These are phyloP conservation scores for Tephrocybe sp. DNA, from an alignment of 768 basidiomycete species.

Conservation along the genomic window DNA sequence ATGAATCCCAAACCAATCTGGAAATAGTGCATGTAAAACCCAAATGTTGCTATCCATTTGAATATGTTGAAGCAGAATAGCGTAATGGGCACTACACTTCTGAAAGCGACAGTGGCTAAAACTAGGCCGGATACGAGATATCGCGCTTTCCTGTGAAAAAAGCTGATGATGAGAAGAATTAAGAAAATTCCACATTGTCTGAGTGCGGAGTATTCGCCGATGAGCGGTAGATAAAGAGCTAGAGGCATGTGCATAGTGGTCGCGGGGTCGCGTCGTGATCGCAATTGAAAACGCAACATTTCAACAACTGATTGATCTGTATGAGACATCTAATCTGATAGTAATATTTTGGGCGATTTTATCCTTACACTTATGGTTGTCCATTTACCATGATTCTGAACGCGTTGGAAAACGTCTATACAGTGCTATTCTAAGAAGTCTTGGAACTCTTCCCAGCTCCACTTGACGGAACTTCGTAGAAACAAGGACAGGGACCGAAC, in stretches of 20 bases:
- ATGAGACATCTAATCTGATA: too few relatives aligned
- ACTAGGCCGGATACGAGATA: constrained; percentile 20
- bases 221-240: constrained; percentile 22
- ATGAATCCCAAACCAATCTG: constrained; percentile 20
- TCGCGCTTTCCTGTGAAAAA: constrained; percentile 26
- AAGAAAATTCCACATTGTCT: constrained; percentile 28
- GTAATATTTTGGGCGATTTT: too few relatives aligned
- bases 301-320: too few relatives aligned
- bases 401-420: too few relatives aligned
- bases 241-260: too few relatives aligned
- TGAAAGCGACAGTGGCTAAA: constrained; percentile 26
- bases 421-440: too few relatives aligned
- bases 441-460: too few relatives aligned
- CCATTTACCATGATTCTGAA: too few relatives aligned
- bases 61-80: constrained; percentile 4
- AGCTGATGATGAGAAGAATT: constrained; percentile 27
- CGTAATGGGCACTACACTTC: constrained; percentile 14
- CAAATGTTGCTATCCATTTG: constrained; percentile 16
- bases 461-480: too few relatives aligned
- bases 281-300: too few relatives aligned
- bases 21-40: constrained; percentile 15
- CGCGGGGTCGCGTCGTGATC: constrained; percentile 13
- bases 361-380: too few relatives aligned
- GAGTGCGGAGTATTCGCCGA: constrained; percentile 28
- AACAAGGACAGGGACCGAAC: too few relatives aligned